Evolutionary conservation across 257 asterid species (phyloP).

Genomic region (Nemophila menziesii): DNA sequence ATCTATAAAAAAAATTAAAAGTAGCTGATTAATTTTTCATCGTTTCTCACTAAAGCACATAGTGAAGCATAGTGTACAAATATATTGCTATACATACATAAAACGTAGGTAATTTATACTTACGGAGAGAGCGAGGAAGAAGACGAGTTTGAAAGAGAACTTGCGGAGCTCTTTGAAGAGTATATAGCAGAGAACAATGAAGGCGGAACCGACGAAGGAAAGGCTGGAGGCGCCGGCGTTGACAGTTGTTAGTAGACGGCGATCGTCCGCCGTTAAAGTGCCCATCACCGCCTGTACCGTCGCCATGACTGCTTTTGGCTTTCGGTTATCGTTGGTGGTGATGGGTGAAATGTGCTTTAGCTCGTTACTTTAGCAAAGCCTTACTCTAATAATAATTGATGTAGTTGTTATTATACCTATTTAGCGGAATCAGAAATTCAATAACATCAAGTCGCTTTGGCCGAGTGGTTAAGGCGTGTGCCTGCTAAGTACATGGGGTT

Average conservation of each 20-base stretch:
- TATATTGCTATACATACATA: too few relatives aligned
- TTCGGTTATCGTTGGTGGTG: background rate
- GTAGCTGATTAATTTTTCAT: too few relatives aligned
- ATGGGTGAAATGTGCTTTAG: background rate
- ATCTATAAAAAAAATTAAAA: background rate
- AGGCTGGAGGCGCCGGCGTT: conserved; percentile 79
- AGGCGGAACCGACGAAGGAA: conserved; percentile 82
- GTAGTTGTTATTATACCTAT: too few relatives aligned
- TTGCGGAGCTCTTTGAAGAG: conserved; percentile 89
- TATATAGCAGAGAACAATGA: conserved; percentile 85
- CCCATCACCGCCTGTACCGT: conserved; percentile 73
- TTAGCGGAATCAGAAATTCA: too few relatives aligned
- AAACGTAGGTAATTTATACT: conserved; percentile 3
- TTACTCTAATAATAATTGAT: too few relatives aligned
- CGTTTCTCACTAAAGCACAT: too few relatives aligned
- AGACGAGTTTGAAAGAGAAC: conserved; percentile 96
- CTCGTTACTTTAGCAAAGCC: background rate
- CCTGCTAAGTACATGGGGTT: conserved; percentile 84
- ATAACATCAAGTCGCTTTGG: conserved; percentile 49
- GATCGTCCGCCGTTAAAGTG: conserved; percentile 59
- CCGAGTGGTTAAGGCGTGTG: conserved; percentile 61
- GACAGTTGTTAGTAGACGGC: conserved; percentile 53
- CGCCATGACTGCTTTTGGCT: conserved; percentile 31
- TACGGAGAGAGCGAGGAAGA: conserved; percentile 95
- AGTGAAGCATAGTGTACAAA: background rate